phyloP scores from a whole-genome alignment of 2,329 filamentous ascomycete genomes.

The Huntiella bhutanensis region DNA sequence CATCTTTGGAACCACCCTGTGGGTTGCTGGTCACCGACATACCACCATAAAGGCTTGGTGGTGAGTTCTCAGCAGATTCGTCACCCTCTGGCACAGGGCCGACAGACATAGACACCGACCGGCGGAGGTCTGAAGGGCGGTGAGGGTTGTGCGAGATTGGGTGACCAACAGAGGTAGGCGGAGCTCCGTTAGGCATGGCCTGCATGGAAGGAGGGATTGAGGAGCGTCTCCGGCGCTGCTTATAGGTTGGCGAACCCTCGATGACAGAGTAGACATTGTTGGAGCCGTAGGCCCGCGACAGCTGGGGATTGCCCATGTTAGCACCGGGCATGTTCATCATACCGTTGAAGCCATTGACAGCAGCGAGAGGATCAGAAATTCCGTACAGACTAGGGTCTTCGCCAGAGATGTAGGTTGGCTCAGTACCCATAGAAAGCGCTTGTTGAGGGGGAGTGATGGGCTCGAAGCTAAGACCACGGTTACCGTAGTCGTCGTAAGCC shows the following conservation, averaged over 20 bases:
- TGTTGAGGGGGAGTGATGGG: constrained; percentile 92
- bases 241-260: constrained; percentile 95
- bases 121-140: constrained; percentile 72
- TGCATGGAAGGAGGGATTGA: constrained; percentile 70
- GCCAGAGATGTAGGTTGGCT: constrained; percentile 94
- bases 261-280: constrained; percentile 89
- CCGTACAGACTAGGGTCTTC: constrained; percentile 94
- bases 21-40: constrained; percentile 34
- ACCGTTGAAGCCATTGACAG: constrained; percentile 59
- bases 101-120: constrained; percentile 78
- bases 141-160: constrained; percentile 31
- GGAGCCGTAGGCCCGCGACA: constrained; percentile 49
- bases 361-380: constrained; percentile 65
- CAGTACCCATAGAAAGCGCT: constrained; percentile 57
- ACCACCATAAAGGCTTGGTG: constrained; percentile 52
- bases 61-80: constrained; percentile 60
- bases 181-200: constrained; percentile 47
- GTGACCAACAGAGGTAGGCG: constrained; percentile 29
- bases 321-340: constrained; percentile 83
- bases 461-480: constrained; percentile 87
- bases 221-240: constrained; percentile 83
- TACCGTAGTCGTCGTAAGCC: constrained; percentile 95
- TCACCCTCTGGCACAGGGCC: constrained; percentile 58
- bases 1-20: constrained; percentile 32
- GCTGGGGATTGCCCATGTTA: constrained; percentile 58